Evolutionary conservation across 768 basidiomycete genomes (phyloP).

Genomic region (Lanmaoa pseudosensibilis): DNA sequence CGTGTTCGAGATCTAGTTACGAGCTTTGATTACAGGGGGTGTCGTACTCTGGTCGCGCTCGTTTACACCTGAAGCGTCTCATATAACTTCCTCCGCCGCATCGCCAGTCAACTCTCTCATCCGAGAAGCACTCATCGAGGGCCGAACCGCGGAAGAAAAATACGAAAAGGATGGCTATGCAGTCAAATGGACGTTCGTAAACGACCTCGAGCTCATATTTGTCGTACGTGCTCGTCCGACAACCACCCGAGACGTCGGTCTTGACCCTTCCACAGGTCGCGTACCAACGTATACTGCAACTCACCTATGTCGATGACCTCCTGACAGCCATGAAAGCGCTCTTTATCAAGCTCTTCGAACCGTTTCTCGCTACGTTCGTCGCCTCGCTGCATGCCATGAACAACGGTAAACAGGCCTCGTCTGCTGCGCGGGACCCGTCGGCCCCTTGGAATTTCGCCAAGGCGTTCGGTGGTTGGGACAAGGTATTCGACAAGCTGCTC

Average conservation of each 20-base stretch:
- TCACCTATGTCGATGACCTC: constrained; percentile 91
- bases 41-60: constrained; percentile 93
- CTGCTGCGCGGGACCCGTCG: constrained; percentile 37
- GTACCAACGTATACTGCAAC: constrained; percentile 93
- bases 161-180: constrained; percentile 95
- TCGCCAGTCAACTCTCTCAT: constrained; percentile 89
- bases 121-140: constrained; percentile 89
- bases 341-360: constrained; percentile 85
- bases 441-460: constrained; percentile 66
- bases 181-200: constrained; percentile 92
- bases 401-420: constrained; percentile 37
- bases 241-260: background rate
- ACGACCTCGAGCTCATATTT: constrained; percentile 95
- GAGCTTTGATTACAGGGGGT: constrained; percentile 57
- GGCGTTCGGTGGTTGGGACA: constrained; percentile 80
- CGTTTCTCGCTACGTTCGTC: constrained; percentile 80
- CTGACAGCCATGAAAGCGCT: constrained; percentile 75
- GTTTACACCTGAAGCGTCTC: constrained; percentile 83
- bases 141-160: constrained; percentile 74
- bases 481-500: constrained; percentile 73
- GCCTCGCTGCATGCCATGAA: constrained; percentile 73
- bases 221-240: constrained; percentile 58
- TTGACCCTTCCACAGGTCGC: constrained; percentile 62
- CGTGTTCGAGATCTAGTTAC: background rate
- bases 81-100: constrained; percentile 64